Percentiles rank a stretch among this genome's conserved stretches.
Evolutionary conservation across 2,329 filamentous ascomycete species (phyloP).

Genomic region (Exophiala dermatitidis): DNA sequence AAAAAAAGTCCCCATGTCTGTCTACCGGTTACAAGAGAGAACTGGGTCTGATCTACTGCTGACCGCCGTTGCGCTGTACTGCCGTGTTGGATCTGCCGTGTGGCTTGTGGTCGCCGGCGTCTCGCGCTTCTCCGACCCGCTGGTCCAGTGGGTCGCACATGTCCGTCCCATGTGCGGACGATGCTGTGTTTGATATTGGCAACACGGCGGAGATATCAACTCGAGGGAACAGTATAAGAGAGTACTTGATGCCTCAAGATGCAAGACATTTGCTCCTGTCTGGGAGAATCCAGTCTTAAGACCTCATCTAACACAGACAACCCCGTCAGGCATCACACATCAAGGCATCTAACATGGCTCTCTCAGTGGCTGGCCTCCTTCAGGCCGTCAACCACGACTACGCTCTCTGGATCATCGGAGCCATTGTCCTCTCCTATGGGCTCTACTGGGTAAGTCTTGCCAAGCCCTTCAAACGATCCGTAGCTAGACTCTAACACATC

Average conservation of each 20-base stretch:
- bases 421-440: conserved; percentile 8
- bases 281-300: too few relatives aligned
- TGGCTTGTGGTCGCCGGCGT: too few relatives aligned
- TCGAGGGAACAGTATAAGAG: background rate
- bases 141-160: background rate
- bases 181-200: background rate
- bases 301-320: background rate
- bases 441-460: conserved; percentile 14
- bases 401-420: conserved; percentile 12
- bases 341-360: background rate
- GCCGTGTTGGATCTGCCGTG: too few relatives aligned
- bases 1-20: background rate
- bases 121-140: conserved; percentile 3
- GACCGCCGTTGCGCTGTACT: too few relatives aligned
- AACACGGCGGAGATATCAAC: background rate
- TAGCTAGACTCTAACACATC: background rate
- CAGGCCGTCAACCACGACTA: conserved; percentile 15
- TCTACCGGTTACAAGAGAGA: too few relatives aligned
- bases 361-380: conserved; percentile 9
- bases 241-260: background rate
- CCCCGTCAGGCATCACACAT: background rate
- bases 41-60: too few relatives aligned
- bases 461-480: background rate
- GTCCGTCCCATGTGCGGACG: background rate
- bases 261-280: too few relatives aligned